phyloP scores from a whole-genome alignment of 1,284 basidiomycete genomes.

The Marasmius sp. region DNA sequence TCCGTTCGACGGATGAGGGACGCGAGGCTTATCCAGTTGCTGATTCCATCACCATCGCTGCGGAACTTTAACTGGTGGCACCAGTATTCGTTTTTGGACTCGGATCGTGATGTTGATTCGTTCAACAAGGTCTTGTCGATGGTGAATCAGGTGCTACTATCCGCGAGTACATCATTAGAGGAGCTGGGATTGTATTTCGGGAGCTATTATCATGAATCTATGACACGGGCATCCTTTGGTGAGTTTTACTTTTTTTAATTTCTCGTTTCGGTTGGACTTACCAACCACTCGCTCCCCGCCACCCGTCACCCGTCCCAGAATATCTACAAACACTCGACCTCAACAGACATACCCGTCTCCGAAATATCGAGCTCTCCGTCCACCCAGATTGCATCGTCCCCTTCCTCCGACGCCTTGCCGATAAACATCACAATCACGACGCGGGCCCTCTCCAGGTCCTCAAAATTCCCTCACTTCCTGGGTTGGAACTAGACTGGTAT shows the following conservation, averaged over 20 bases:
- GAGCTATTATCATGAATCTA: neutral
- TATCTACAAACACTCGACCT: neutral
- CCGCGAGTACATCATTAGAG: neutral
- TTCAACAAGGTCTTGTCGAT: neutral
- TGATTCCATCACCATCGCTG: neutral
- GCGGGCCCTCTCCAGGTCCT: neutral
- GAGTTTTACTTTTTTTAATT: neutral
- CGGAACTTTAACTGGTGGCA: neutral
- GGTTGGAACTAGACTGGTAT: neutral
- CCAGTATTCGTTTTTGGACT: neutral
- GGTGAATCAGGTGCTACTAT: neutral
- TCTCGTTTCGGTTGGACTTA: too few species aligned
- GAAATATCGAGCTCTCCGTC: neutral
- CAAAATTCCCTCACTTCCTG: neutral
- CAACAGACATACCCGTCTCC: neutral
- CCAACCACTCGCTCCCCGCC: too few species aligned
- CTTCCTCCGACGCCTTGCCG: neutral
- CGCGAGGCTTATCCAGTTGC: neutral
- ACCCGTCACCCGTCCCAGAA: neutral
- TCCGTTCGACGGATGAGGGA: neutral
- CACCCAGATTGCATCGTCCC: too few species aligned
- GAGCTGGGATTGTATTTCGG: neutral
- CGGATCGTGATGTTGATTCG: neutral
- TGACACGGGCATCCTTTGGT: neutral
- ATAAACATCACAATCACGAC: neutral